Conservation (phyloP, 768 basidiomycete species). For the Hypholoma sublateritium region DNA sequence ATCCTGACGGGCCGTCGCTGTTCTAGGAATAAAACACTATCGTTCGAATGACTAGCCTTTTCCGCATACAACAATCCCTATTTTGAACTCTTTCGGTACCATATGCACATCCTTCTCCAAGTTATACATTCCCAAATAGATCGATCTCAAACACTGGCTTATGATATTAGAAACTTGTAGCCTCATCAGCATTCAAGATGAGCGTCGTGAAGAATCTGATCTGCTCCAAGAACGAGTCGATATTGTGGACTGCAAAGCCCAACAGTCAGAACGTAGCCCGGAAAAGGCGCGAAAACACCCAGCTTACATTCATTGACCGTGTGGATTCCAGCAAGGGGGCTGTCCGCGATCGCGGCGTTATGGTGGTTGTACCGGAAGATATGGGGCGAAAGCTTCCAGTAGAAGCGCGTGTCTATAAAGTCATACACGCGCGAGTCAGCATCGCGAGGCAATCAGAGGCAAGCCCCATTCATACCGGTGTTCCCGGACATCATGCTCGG, state of each 20-base stretch:
- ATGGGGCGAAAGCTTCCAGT: conserved; percentile 55
- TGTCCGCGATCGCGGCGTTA: conserved; percentile 32
- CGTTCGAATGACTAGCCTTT: too few relatives aligned
- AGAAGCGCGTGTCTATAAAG: conserved; percentile 53
- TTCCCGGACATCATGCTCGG: conserved; percentile 63
- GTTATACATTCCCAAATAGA: too few relatives aligned
- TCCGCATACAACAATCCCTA: too few relatives aligned
- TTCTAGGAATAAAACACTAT: too few relatives aligned
- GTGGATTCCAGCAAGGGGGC: conserved; percentile 47
- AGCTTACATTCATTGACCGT: conserved; percentile 70
- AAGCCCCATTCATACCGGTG: conserved; percentile 37
- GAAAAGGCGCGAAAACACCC: not conserved
- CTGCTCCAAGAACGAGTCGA: conserved; percentile 57
- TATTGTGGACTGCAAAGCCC: conserved; percentile 40
- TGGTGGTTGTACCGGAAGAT: conserved; percentile 71
- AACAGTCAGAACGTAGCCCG: conserved; percentile 8
- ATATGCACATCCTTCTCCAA: too few relatives aligned
- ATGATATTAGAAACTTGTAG: conserved; percentile 23
- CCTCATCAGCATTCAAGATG: conserved; percentile 70
- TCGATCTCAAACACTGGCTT: not conserved
- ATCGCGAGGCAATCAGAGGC: not conserved
- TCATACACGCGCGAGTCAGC: conserved; percentile 17
- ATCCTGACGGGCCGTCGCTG: too few relatives aligned
- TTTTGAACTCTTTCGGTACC: too few relatives aligned
- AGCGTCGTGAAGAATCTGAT: conserved; percentile 65